phyloP scores from a whole-genome alignment of 805 yeast species.

The Brettanomyces custersianus region DNA sequence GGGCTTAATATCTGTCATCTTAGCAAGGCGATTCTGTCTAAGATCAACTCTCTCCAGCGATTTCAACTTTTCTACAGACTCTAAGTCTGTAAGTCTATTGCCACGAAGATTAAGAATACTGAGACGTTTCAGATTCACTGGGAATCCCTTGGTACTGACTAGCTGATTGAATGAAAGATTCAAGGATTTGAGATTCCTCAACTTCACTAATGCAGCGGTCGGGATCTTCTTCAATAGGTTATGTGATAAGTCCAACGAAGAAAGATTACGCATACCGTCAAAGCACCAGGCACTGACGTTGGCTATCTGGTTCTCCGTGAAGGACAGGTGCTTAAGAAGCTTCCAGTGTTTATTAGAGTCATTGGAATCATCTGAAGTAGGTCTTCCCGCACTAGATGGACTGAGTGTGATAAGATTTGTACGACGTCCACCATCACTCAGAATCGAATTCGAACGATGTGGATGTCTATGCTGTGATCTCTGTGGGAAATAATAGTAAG shows the following conservation, averaged over 20 bases:
- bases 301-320: conserved; percentile 31
- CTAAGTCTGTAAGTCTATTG: conserved; percentile 33
- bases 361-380: not conserved
- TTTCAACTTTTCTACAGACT: conserved; percentile 35
- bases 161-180: conserved; percentile 44
- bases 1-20: conserved; percentile 32
- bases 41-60: conserved; percentile 44
- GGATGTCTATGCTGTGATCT: conserved; percentile 9
- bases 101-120: conserved; percentile 43
- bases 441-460: conserved; percentile 8
- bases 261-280: conserved; percentile 23
- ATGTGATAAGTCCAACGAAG: conserved; percentile 45
- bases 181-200: conserved; percentile 39
- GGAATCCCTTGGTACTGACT: conserved; percentile 21
- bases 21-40: conserved; percentile 35
- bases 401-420: not conserved
- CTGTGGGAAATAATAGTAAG: conserved; percentile 18
- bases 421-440: not conserved
- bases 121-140: conserved; percentile 33
- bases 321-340: conserved; percentile 30
- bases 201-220: conserved; percentile 36
- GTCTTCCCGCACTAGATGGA: not conserved
- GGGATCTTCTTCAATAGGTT: conserved; percentile 44
- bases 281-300: conserved; percentile 23
- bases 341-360: conserved; percentile 22